These are phyloP conservation scores for Ceratocystis ficicola DNA, from an alignment of 2,329 filamentous ascomycete species.

Conservation along the genomic window DNA sequence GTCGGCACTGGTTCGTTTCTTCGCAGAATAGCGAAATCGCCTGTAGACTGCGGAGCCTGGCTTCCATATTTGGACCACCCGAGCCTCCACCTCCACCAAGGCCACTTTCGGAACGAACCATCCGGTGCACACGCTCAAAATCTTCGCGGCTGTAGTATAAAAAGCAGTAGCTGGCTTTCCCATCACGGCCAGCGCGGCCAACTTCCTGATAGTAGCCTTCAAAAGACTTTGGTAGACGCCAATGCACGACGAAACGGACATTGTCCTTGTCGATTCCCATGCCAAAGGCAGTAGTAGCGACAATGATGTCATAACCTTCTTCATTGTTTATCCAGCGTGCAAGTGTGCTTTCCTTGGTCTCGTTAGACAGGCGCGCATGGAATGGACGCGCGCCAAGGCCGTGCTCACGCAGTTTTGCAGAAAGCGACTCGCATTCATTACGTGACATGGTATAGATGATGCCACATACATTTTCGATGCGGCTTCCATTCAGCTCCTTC, in stretches of 20 bases:
- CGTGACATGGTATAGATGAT: conserved; percentile 71
- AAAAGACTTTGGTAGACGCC: conserved; percentile 86
- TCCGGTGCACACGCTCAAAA: conserved; percentile 55
- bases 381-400: conserved; percentile 64
- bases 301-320: conserved; percentile 75
- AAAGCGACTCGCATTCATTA: conserved; percentile 60
- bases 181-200: conserved; percentile 78
- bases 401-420: conserved; percentile 51
- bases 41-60: conserved; percentile 50
- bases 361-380: conserved; percentile 55
- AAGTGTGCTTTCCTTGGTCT: conserved; percentile 59
- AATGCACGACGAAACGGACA: conserved; percentile 89
- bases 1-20: conserved; percentile 57
- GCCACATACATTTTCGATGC: conserved; percentile 54
- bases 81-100: background rate
- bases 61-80: conserved; percentile 27
- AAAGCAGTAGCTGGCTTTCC: conserved; percentile 74
- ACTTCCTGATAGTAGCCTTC: conserved; percentile 96
- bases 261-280: conserved; percentile 97
- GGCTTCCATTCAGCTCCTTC: conserved; percentile 46
- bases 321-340: conserved; percentile 60
- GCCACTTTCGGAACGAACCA: conserved; percentile 32
- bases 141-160: conserved; percentile 87
- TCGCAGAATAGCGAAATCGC: conserved; percentile 74
- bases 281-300: conserved; percentile 89